A percentile compares a stretch with the other conserved stretches of the same genome.
Conservation (phyloP, 805 yeast genomes). For the Wickerhamomyces silvicola region DNA sequence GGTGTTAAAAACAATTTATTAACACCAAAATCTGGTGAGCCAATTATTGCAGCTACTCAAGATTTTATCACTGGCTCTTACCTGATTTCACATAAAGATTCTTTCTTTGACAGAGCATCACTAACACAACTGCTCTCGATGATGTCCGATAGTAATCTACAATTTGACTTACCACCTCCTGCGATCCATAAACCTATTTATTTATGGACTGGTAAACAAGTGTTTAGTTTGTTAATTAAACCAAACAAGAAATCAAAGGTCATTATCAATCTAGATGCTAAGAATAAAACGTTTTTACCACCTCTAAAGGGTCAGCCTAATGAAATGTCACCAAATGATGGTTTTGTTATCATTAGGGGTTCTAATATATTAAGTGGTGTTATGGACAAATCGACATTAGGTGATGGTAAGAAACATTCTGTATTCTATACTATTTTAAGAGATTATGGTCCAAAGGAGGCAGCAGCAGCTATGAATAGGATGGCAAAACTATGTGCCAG, state of each 20-base stretch:
- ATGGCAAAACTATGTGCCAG: conserved; percentile 99
- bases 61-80: conserved; percentile 98
- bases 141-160: conserved; percentile 91
- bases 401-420: conserved; percentile 97
- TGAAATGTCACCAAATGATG: conserved; percentile 98
- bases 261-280: conserved; percentile 86
- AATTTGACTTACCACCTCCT: conserved; percentile 94
- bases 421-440: conserved; percentile 91
- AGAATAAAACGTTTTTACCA: conserved; percentile 81
- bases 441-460: conserved; percentile 95
- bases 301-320: conserved; percentile 68
- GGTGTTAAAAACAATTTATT: conserved; percentile 92
- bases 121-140: conserved; percentile 78
- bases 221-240: conserved; percentile 77
- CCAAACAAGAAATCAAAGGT: conserved; percentile 78
- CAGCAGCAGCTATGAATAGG: conserved; percentile 94
- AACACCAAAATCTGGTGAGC: conserved; percentile 98
- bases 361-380: conserved; percentile 86
- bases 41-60: conserved; percentile 98
- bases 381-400: conserved; percentile 93
- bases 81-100: conserved; percentile 86
- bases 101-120: conserved; percentile 83
- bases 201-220: conserved; percentile 97
- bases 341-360: conserved; percentile 85
- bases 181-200: conserved; percentile 82